Base-by-base conservation (phyloP, 2,329 filamentous ascomycete genomes). In the Colletotrichum sp. region DNA sequence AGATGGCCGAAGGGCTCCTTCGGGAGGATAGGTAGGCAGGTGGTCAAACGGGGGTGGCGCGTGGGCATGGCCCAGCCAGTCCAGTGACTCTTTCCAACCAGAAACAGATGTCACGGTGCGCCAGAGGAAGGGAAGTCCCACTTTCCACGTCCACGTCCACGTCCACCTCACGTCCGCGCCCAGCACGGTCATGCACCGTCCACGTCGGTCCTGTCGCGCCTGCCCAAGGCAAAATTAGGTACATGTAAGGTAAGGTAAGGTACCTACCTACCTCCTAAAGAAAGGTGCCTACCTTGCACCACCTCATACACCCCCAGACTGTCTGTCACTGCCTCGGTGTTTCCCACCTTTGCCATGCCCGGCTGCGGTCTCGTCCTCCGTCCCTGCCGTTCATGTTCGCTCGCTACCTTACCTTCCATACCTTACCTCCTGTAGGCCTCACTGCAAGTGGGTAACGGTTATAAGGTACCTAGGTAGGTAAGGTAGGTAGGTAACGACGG, bases 41-140 rank as follows among this genome's bases (percentile, higher is more conserved):
- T 62, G 59, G 59, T 30, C 69, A 67, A 16, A 22, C 15, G 28
- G 18, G 28, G 36, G 9, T 22, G 57, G 34, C 18, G 70, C 57
- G 59, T 62, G 55, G 30, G 44, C 18, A 34, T 59, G 55, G 64
- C 22, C 55, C 55, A 55, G 69, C 55, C 63, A 62, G 73, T 63
- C 70, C 34, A 68, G 70, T 76, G 74, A 76, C 70, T 76, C 73
- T 72, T 75, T 34, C 57, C 55, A 63, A 52, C 63, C 69, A 75
- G 30, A 75, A 75, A 36, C 32, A 72, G 67, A 59, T 32, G 55
- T 62, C 26, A n/a, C 57, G 16, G 62, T 32, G 55, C 55, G 55
- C 26, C 18, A 30, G 22, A 39, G 48, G 26, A 68, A 57, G n/a
- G 28, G 30, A 59, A 59, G 68, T 36, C 32, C 72, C 72, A 75